A percentile compares a stretch with the other conserved stretches of the same genome.
phyloP scores from a whole-genome alignment of 2,329 filamentous ascomycete species.

The Celoporthe dispersa region DNA sequence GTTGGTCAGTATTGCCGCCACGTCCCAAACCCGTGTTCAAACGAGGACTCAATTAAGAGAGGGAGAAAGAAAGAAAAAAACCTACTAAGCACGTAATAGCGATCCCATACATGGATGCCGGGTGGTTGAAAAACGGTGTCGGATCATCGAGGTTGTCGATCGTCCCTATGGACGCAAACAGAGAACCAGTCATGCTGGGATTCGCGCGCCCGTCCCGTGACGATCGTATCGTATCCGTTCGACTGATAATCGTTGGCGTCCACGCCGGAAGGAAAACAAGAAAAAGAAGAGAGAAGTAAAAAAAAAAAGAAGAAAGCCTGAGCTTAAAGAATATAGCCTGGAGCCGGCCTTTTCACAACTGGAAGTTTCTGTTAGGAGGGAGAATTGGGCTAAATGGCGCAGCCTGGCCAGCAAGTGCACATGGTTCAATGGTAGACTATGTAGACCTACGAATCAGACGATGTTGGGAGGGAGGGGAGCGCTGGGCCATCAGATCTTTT shows the following conservation, averaged over 20 bases:
- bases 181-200: constrained; percentile 5
- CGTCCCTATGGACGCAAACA: constrained; percentile 22
- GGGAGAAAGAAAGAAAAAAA: not conserved
- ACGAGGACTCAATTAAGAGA: too few relatives aligned
- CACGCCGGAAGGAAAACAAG: not conserved
- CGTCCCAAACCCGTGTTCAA: too few relatives aligned
- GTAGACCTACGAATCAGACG: not conserved
- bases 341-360: not conserved
- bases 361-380: not conserved
- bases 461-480: too few relatives aligned
- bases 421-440: not conserved
- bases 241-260: not conserved
- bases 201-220: not conserved
- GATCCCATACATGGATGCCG: constrained; percentile 13
- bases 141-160: constrained; percentile 21
- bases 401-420: constrained; percentile 5
- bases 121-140: constrained; percentile 18
- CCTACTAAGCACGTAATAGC: constrained; percentile 16
- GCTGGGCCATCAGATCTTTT: not conserved
- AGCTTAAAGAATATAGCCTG: not conserved
- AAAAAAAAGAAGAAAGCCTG: not conserved
- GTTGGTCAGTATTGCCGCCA: not conserved
- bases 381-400: not conserved
- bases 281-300: not conserved
- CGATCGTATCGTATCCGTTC: not conserved